phyloP scores from a whole-genome alignment of 108 stramenopile species.

The Nitzschia palea region DNA sequence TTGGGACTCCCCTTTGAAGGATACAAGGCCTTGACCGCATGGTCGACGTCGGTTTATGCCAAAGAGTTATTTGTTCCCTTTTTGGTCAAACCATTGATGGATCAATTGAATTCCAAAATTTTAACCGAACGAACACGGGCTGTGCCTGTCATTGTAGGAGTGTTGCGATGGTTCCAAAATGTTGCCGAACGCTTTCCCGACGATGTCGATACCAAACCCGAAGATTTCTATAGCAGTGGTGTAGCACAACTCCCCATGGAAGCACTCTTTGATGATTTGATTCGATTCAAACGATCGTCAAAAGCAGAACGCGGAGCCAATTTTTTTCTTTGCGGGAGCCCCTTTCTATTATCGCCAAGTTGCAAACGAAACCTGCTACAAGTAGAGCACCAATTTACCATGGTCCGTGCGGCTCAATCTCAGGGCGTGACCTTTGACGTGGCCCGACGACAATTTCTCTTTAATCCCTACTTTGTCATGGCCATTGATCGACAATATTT shows the following conservation, averaged over 20 bases:
- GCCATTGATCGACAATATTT: slow-evolving; percentile 74
- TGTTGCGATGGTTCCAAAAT: slow-evolving; percentile 64
- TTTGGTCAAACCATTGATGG: slow-evolving; percentile 61
- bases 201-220: slow-evolving; percentile 35
- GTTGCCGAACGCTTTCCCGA: slow-evolving; percentile 43
- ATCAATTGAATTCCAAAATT: slow-evolving; percentile 34
- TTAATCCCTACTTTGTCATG: slow-evolving; percentile 63
- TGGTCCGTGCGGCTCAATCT: slow-evolving; percentile 54
- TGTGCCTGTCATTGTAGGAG: slow-evolving; percentile 62
- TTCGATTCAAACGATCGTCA: slow-evolving; percentile 41
- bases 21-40: slow-evolving; percentile 48
- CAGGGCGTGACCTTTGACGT: slow-evolving; percentile 25
- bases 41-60: slow-evolving; percentile 49
- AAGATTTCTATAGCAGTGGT: slow-evolving; percentile 65
- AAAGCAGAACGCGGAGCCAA: slow-evolving; percentile 38
- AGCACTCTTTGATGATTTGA: slow-evolving; percentile 58
- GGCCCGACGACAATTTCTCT: slow-evolving; percentile 34
- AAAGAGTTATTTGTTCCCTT: slow-evolving; percentile 52
- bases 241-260: slow-evolving; percentile 56
- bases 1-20: slow-evolving; percentile 55
- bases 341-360: slow-evolving; percentile 65
- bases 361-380: slow-evolving; percentile 65
- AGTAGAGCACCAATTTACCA: slow-evolving; percentile 68
- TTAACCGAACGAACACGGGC: slow-evolving; percentile 21
- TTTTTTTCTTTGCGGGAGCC: slow-evolving; percentile 59